phyloP scores from a whole-genome alignment of 352 stramenopile genomes.

The Pythium plurisporium region DNA sequence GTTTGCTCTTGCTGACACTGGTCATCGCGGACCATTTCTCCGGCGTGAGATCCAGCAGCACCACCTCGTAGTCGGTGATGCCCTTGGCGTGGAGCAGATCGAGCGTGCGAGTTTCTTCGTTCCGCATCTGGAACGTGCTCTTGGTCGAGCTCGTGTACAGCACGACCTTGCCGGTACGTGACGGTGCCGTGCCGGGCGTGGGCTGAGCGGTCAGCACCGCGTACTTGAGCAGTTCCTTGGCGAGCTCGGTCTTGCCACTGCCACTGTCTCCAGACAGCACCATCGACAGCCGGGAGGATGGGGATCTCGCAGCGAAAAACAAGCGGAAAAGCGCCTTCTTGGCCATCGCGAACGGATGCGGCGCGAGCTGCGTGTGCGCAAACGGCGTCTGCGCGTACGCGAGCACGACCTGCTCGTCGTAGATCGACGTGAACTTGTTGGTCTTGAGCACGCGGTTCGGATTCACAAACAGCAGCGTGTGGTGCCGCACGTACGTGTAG shows the following conservation, averaged over 20 bases:
- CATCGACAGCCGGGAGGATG: constrained; percentile 23
- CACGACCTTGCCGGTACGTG: constrained; percentile 29
- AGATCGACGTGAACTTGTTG: constrained; percentile 74
- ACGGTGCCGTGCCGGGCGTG: too few relatives aligned
- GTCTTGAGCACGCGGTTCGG: constrained; percentile 73
- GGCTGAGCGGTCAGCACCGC: constrained; percentile 52
- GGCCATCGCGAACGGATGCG: constrained; percentile 71
- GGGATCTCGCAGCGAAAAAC: constrained; percentile 26
- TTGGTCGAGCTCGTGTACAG: constrained; percentile 82
- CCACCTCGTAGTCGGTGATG: constrained; percentile 58
- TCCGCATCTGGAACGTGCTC: constrained; percentile 80
- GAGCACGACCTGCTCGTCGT: constrained; percentile 72
- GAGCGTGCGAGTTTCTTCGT: constrained; percentile 65
- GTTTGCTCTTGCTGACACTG: constrained; percentile 57
- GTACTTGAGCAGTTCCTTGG: constrained; percentile 80
- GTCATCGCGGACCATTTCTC: constrained; percentile 70
- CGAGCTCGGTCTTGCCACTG: constrained; percentile 71
- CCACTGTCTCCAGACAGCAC: constrained; percentile 65
- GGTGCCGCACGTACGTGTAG: constrained; percentile 60
- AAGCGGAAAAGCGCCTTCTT: constrained; percentile 53
- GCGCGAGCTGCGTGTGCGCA: constrained; percentile 34
- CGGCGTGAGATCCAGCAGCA: constrained; percentile 61
- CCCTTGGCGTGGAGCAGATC: constrained; percentile 71
- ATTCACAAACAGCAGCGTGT: constrained; percentile 66
- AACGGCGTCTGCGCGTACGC: constrained; percentile 48